Evolutionary conservation across 1,139 yeast species (phyloP).

Genomic region (Yamadazyma diddensiae): DNA sequence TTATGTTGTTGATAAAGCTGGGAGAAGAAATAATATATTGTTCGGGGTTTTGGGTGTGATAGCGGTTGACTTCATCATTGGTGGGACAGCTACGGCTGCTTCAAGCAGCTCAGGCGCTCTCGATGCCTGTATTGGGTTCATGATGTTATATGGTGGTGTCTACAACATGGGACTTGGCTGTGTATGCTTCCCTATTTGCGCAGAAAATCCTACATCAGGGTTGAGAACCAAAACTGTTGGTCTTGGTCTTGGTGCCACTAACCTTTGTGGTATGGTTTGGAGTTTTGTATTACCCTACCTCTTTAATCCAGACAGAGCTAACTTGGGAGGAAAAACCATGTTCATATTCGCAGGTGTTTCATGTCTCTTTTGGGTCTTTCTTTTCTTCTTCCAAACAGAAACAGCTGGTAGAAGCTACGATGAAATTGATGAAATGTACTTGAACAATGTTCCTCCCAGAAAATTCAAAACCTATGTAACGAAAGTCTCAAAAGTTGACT

Average conservation of each 20-base stretch:
- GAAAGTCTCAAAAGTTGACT: slow-evolving; percentile 1
- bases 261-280: slow-evolving; percentile 3
- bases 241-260: slow-evolving; percentile 1
- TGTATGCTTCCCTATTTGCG: slow-evolving; percentile 2
- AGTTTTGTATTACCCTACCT: slow-evolving; percentile 4
- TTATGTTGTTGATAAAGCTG: slow-evolving; percentile 16
- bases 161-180: slow-evolving; percentile 5
- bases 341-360: slow-evolving; percentile 3
- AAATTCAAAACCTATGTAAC: slow-evolving; percentile 10
- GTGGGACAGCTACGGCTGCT: slow-evolving; percentile 7
- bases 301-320: slow-evolving; percentile 5
- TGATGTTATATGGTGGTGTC: slow-evolving; percentile 4
- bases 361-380: slow-evolving; percentile 1
- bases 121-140: neutral
- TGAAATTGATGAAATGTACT: slow-evolving; percentile 15
- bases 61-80: slow-evolving; percentile 7
- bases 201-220: slow-evolving; percentile 2
- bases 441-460: slow-evolving; percentile 8
- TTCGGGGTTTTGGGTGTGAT: slow-evolving; percentile 26
- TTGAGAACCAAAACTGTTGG: slow-evolving; percentile 5
- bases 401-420: slow-evolving; percentile 3
- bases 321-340: slow-evolving; percentile 4
- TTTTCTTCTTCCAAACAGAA: slow-evolving; percentile 3
- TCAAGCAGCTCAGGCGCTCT: neutral
- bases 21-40: slow-evolving; percentile 17